Percentiles rank a stretch among this genome's conserved stretches.
These are phyloP conservation scores for Hymenoscyphus linearis DNA, from an alignment of 2,329 filamentous ascomycete species.

Conservation along the genomic window DNA sequence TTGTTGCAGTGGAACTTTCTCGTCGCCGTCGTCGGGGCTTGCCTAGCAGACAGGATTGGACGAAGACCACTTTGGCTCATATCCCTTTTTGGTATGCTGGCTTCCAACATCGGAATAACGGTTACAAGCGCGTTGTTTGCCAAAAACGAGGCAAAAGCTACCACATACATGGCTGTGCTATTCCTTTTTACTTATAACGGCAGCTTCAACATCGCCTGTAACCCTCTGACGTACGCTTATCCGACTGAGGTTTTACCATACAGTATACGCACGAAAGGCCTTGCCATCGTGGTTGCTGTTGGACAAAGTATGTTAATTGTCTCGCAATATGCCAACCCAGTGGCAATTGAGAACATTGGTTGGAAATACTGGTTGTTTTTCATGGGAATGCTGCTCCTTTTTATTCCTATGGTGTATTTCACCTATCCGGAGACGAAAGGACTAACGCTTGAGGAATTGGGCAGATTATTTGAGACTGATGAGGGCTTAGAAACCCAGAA, in stretches of 20 bases:
- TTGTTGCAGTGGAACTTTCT: conserved; percentile 36
- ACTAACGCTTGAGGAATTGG: conserved; percentile 38
- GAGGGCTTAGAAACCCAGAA: conserved; percentile 4
- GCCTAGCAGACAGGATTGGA: conserved; percentile 26
- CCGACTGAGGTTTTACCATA: conserved; percentile 55
- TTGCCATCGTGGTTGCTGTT: conserved; percentile 13
- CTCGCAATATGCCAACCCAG: conserved; percentile 36
- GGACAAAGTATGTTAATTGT: conserved; percentile 13
- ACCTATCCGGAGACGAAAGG: conserved; percentile 36
- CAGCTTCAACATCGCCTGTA: conserved; percentile 57
- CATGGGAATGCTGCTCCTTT: conserved; percentile 27
- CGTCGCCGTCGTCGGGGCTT: conserved; percentile 41
- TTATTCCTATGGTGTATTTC: conserved; percentile 14
- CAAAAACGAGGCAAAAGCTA: conserved; percentile 37
- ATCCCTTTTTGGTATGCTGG: conserved; percentile 20
- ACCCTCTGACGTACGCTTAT: conserved; percentile 52
- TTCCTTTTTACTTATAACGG: conserved; percentile 56
- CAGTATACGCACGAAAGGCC: conserved; percentile 39
- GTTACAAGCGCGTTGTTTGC: conserved; percentile 43
- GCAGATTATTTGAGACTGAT: conserved; percentile 21
- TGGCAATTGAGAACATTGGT: conserved; percentile 33
- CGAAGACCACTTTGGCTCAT: conserved; percentile 20
- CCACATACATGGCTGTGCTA: conserved; percentile 48
- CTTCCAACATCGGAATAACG: conserved; percentile 29
- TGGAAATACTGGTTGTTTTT: conserved; percentile 39